These are phyloP conservation scores for Globisporangium apiculatum DNA, from an alignment of 352 stramenopile species.

Conservation along the genomic window DNA sequence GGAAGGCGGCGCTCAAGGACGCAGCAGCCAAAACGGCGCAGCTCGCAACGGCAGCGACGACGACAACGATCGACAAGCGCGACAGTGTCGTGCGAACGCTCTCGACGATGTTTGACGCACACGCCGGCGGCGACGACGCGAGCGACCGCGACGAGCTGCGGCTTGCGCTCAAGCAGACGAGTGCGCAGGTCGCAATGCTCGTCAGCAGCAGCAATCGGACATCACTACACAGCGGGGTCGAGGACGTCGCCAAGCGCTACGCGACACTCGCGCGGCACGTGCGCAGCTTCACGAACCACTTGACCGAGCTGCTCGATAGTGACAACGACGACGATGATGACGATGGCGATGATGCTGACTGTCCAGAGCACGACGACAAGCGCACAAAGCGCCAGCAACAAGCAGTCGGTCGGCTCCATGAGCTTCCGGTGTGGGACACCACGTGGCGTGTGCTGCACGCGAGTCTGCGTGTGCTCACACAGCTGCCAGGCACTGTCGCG, in stretches of 20 bases:
- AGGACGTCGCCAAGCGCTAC: slow-evolving; percentile 1
- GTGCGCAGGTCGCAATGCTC: slow-evolving; percentile 9
- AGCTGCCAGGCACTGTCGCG: background rate
- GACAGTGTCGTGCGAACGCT: slow-evolving; percentile 8
- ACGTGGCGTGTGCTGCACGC: slow-evolving; percentile 22
- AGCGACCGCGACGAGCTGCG: slow-evolving; percentile 3
- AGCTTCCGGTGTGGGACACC: slow-evolving; percentile 27
- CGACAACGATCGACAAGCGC: background rate
- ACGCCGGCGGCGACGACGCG: slow-evolving; percentile 3
- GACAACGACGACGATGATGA: slow-evolving; percentile 1
- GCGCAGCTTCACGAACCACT: slow-evolving; percentile 3
- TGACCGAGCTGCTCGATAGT: background rate
- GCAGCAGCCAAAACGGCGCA: slow-evolving; percentile 1
- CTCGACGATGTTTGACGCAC: slow-evolving; percentile 14
- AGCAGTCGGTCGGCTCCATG: background rate
- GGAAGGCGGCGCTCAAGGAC: slow-evolving; percentile 40
- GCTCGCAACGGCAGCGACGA: slow-evolving; percentile 1
- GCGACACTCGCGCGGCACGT: slow-evolving; percentile 6
- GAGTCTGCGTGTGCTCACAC: slow-evolving; percentile 13
- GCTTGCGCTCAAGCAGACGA: slow-evolving; percentile 15
- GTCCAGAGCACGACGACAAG: background rate
- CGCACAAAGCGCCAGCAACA: background rate
- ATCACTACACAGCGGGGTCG: no score
- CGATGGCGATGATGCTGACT: background rate
- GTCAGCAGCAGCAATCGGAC: background rate